These are phyloP conservation scores for Kuraishia cidri DNA, from an alignment of 805 yeast species.

Conservation along the genomic window DNA sequence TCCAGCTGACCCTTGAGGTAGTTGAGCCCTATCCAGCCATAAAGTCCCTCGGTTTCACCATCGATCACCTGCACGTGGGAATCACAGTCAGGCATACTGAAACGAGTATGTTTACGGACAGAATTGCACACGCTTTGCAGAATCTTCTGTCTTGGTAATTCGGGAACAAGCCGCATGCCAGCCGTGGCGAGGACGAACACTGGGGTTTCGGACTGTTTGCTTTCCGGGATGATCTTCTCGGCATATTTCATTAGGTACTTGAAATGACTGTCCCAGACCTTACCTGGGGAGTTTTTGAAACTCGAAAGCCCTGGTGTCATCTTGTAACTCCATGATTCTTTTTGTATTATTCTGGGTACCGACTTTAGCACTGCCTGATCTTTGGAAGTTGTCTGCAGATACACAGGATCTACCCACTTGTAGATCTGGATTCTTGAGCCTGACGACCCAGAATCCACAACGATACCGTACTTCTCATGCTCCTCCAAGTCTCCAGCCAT, in stretches of 20 bases:
- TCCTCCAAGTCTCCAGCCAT: background rate
- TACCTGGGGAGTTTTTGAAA: conserved; percentile 40
- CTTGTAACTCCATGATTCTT: conserved; percentile 61
- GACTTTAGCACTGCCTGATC: conserved; percentile 32
- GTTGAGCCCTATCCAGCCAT: conserved; percentile 92
- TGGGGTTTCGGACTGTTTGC: conserved; percentile 61
- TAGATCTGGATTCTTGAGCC: conserved; percentile 87
- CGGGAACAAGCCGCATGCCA: conserved; percentile 80
- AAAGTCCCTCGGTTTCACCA: conserved; percentile 90
- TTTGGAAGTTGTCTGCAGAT: conserved; percentile 17
- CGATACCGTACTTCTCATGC: conserved; percentile 59
- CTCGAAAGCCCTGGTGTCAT: conserved; percentile 81
- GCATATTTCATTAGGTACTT: conserved; percentile 61
- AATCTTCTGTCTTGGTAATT: conserved; percentile 39
- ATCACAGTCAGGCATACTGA: conserved; percentile 49
- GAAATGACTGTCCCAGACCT: conserved; percentile 69
- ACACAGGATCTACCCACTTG: conserved; percentile 56
- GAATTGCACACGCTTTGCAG: conserved; percentile 52
- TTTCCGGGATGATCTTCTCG: conserved; percentile 55
- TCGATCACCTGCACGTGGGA: conserved; percentile 80
- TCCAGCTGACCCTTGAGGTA: conserved; percentile 60
- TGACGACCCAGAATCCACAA: conserved; percentile 91
- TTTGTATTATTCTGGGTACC: conserved; percentile 61
- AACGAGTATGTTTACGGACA: conserved; percentile 45
- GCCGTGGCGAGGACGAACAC: conserved; percentile 92